phyloP scores from a whole-genome alignment of 345 rosid species.

The Diplotaxis tenuifolia region DNA sequence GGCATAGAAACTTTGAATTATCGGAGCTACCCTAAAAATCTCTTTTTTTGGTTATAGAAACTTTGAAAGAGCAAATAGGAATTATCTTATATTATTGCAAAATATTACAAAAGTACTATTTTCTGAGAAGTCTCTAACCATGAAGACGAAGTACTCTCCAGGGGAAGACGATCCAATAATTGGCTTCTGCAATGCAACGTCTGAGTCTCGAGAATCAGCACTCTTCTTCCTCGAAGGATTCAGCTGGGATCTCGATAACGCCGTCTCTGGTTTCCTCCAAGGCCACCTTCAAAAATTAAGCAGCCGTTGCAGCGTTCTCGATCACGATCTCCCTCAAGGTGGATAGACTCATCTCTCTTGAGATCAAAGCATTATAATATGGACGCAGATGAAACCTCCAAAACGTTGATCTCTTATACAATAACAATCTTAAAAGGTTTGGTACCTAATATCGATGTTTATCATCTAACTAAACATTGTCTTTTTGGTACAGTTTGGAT shows the following conservation, averaged over 20 bases:
- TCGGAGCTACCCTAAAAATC: background rate
- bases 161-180: background rate
- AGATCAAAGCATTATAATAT: background rate
- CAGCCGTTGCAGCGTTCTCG: background rate
- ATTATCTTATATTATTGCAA: background rate
- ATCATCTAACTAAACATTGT: background rate
- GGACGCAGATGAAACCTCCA: conserved; percentile 5
- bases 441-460: background rate
- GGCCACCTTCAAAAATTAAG: background rate
- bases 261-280: background rate
- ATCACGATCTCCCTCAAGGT: background rate
- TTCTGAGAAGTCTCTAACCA: background rate
- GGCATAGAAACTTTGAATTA: no score
- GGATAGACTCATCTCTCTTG: background rate
- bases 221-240: background rate
- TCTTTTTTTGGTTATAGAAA: background rate
- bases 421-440: background rate
- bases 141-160: background rate
- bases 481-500: background rate
- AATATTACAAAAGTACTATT: background rate
- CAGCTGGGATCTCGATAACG: background rate
- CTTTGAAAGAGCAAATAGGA: background rate
- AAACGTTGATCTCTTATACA: background rate
- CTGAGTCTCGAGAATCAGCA: background rate
- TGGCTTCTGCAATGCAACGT: background rate